A percentile compares a stretch with the other conserved stretches of the same genome.
Evolutionary conservation across 129 eudicot species (phyloP).

Genomic region (Arctium lappa): DNA sequence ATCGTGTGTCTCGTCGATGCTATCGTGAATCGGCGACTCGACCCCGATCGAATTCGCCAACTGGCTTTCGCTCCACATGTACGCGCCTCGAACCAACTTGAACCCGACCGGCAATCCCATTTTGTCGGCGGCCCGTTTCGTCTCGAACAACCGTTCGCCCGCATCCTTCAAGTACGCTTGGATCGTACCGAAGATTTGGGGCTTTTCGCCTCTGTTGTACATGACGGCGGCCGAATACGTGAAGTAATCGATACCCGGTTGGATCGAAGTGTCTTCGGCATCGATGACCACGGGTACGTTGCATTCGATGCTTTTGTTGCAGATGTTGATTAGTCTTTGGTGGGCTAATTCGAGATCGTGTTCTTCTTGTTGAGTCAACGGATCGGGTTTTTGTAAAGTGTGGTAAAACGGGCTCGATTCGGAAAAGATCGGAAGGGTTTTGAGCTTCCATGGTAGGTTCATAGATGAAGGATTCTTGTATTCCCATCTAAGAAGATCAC

Average conservation of each 20-base stretch:
- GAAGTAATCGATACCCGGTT: slow-evolving; percentile 94
- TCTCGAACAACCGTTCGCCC: slow-evolving; percentile 51
- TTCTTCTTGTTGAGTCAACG: slow-evolving; percentile 71
- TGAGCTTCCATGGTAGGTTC: slow-evolving; percentile 85
- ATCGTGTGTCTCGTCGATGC: slow-evolving; percentile 54
- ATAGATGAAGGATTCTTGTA: slow-evolving; percentile 41
- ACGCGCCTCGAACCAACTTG: slow-evolving; percentile 94
- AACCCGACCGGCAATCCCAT: slow-evolving; percentile 85
- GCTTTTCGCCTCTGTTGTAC: slow-evolving; percentile 43
- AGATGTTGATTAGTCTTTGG: slow-evolving; percentile 52
- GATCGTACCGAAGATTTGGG: slow-evolving; percentile 58
- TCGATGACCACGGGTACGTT: slow-evolving; percentile 77
- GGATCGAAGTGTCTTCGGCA: slow-evolving; percentile 87
- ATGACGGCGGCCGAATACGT: slow-evolving; percentile 58
- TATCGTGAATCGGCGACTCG: slow-evolving; percentile 73
- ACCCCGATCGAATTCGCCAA: slow-evolving; percentile 58
- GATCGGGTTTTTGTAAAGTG: slow-evolving; percentile 61
- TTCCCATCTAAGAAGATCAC: slow-evolving; percentile 92
- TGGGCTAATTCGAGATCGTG: slow-evolving; percentile 63
- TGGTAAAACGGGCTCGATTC: slow-evolving; percentile 88
- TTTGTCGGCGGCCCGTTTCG: slow-evolving; percentile 72
- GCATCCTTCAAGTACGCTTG: slow-evolving; percentile 91
- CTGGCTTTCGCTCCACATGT: slow-evolving; percentile 64
- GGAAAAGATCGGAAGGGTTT: slow-evolving; percentile 68
- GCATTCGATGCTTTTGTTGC: slow-evolving; percentile 47